Percentiles rank a stretch among this genome's conserved stretches.
phyloP scores from a whole-genome alignment of 225 moss, liverwort and hornwort genomes.

The Anthoceros angustus region DNA sequence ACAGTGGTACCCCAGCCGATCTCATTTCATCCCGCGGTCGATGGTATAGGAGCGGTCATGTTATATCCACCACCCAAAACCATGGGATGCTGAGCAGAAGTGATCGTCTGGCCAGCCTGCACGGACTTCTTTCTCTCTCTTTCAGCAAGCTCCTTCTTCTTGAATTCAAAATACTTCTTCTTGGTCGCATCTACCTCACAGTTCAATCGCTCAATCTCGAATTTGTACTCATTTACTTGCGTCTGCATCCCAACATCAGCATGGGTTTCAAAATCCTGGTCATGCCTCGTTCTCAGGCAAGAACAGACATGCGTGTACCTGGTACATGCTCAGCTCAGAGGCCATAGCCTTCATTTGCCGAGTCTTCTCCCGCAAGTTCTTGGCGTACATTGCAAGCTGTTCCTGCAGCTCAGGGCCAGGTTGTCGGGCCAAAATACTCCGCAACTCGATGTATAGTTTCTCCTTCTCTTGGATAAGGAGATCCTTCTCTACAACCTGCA shows the following conservation, averaged over 20 bases:
- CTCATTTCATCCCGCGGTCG: neutral
- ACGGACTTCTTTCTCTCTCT: neutral
- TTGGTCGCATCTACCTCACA: constrained; percentile 34
- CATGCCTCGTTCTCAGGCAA: neutral
- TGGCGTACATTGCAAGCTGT: constrained; percentile 22
- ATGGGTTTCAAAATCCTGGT: neutral
- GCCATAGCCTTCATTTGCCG: constrained; percentile 36
- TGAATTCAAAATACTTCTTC: constrained; percentile 38
- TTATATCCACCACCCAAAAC: neutral
- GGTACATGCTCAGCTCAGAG: constrained; percentile 41
- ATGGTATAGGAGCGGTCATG: neutral
- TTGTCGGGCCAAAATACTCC: constrained; percentile 44
- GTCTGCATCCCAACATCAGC: constrained; percentile 15
- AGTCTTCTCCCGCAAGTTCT: constrained; percentile 31
- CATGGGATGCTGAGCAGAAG: neutral
- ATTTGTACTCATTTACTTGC: constrained; percentile 33
- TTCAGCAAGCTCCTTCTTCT: constrained; percentile 18
- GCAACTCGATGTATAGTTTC: constrained; percentile 50
- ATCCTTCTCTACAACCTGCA: constrained; percentile 59
- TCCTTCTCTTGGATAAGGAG: constrained; percentile 60
- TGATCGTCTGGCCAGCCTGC: neutral
- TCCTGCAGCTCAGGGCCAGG: constrained; percentile 33
- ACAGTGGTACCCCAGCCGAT: neutral
- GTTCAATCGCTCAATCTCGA: constrained; percentile 24
- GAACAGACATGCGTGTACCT: constrained; percentile 20